A percentile compares a stretch with the other conserved stretches of the same genome.
Conservation (phyloP, 129 eudicot species). For the Escallonia herrerae region DNA sequence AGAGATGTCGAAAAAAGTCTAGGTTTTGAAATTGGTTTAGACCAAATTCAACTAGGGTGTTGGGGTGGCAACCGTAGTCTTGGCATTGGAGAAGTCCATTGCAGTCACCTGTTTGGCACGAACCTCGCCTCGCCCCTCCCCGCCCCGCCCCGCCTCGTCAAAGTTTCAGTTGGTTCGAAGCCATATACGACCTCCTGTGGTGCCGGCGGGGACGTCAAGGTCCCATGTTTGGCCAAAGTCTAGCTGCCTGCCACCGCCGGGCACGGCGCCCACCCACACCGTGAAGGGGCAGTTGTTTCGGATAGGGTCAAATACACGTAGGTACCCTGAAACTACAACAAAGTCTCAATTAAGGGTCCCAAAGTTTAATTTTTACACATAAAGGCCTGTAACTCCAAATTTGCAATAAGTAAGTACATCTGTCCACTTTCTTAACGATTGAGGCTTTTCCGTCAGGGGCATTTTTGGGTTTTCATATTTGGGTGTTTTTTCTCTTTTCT, state of each 20-base stretch:
- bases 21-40: conserved; percentile 30
- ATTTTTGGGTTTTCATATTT: no score
- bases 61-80: conserved; percentile 29
- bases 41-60: conserved; percentile 34
- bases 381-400: no score
- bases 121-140: conserved; percentile 37
- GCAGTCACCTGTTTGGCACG: no score
- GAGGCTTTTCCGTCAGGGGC: no score
- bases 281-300: no score
- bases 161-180: conserved; percentile 30
- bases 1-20: conserved; percentile 49
- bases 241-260: conserved; percentile 47
- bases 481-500: no score
- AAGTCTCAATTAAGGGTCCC: no score
- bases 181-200: conserved; percentile 24
- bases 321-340: no score
- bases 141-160: conserved; percentile 22
- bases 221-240: conserved; percentile 31
- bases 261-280: conserved; percentile 45
- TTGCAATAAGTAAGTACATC: no score
- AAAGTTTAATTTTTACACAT: no score
- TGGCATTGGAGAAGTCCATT: conserved; percentile 25
- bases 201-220: conserved; percentile 12
- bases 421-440: no score
- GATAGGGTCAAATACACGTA: no score